phyloP scores from a whole-genome alignment of 2,329 filamentous ascomycete species.

The Mariannaea elegans region DNA sequence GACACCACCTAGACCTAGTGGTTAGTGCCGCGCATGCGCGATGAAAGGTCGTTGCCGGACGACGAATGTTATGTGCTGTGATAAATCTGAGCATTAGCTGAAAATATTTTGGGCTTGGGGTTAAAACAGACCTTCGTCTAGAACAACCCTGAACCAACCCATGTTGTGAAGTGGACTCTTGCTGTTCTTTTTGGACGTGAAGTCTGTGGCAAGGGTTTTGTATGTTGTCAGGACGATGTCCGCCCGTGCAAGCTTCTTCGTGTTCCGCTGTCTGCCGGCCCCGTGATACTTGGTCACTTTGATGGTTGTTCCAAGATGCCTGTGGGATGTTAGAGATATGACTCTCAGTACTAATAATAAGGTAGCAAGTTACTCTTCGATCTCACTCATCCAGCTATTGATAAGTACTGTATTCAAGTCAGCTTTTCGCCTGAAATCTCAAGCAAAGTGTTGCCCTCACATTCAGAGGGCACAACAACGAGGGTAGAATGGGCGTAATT shows the following conservation, averaged over 20 bases:
- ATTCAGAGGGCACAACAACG: slow-evolving; percentile 54
- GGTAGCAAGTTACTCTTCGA: slow-evolving; percentile 42
- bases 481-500: slow-evolving; percentile 51
- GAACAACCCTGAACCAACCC: slow-evolving; percentile 53
- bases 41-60: slow-evolving; percentile 54
- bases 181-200: slow-evolving; percentile 1
- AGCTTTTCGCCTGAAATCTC: background rate
- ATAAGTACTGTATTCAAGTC: slow-evolving; percentile 47
- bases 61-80: slow-evolving; percentile 61
- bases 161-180: slow-evolving; percentile 41
- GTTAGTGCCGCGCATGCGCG: slow-evolving; percentile 51
- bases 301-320: background rate
- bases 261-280: background rate
- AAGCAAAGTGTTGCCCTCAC: slow-evolving; percentile 39
- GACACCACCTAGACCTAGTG: slow-evolving; percentile 59
- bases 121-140: slow-evolving; percentile 57
- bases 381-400: slow-evolving; percentile 51
- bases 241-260: background rate
- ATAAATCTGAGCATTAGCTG: background rate
- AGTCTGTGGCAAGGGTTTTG: slow-evolving; percentile 41
- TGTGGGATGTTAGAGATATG: background rate
- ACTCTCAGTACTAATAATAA: background rate
- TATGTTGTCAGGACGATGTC: slow-evolving; percentile 13
- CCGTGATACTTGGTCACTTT: slow-evolving; percentile 8
- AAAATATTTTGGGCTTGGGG: background rate